These are phyloP conservation scores for Podila verticillata DNA, from an alignment of 192 early-diverging fungal species.

Conservation along the genomic window DNA sequence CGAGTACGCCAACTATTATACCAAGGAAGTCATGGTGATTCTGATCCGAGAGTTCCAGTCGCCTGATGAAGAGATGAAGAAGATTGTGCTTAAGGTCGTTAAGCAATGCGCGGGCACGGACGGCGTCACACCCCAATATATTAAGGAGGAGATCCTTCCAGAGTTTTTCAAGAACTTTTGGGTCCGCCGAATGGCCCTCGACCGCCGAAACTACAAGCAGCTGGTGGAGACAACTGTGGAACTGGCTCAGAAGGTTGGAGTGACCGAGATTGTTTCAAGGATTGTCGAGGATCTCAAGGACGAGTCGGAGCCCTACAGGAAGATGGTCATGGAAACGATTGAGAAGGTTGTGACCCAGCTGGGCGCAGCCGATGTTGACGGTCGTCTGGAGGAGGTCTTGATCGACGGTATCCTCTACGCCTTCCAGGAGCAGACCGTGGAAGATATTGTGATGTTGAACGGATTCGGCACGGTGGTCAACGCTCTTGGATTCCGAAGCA, in stretches of 20 bases:
- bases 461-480: constrained; percentile 96
- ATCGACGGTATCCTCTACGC: constrained; percentile 98
- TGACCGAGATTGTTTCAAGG: constrained; percentile 85
- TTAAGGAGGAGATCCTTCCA: constrained; percentile 91
- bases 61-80: constrained; percentile 98
- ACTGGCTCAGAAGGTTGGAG: constrained; percentile 92
- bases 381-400: constrained; percentile 90
- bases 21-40: constrained; percentile 92
- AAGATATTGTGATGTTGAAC: constrained; percentile 91
- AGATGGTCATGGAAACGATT: constrained; percentile 99
- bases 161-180: constrained; percentile 98
- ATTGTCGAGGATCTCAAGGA: constrained; percentile 96
- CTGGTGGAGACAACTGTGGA: constrained; percentile 97
- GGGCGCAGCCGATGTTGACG: constrained; percentile 93
- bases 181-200: constrained; percentile 97
- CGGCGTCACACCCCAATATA: constrained; percentile 86
- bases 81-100: constrained; percentile 97
- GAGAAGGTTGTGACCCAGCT: constrained; percentile 79
- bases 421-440: constrained; percentile 98
- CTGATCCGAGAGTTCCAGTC: constrained; percentile 97
- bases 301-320: constrained; percentile 91
- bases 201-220: constrained; percentile 91
- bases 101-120: constrained; percentile 96
- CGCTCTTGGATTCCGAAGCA: constrained; percentile 87
- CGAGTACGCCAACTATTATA: constrained; percentile 94